Evolutionary conservation across 2,329 filamentous ascomycete species (phyloP), one percentile per base, ranked within the genome.

Genomic region (Penicillium brevicompactum): DNA sequence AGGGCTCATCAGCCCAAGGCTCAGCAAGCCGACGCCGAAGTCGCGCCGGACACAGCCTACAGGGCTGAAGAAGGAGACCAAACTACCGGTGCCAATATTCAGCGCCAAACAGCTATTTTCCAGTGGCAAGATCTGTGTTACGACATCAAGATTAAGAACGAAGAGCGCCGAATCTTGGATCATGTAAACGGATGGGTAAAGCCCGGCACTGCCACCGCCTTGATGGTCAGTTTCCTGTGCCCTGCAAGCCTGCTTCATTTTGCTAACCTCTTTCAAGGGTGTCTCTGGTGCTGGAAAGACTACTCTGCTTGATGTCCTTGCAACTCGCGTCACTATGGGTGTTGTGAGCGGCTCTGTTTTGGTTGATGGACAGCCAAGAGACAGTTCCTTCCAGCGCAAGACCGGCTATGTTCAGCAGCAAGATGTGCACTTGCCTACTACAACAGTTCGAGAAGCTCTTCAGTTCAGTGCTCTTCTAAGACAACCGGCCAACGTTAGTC

Each of bases 211-310:
- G 69, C 95, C 48, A 96, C 91, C 2, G 91, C 89, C 14, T 79
- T 94, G 5, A 95, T 95, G 90, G 89, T 61, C 4, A 57, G 21
- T 24, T 65, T 67, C 18, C n/a, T 51, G 57, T 37, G 32, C 52
- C 21, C 48, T 64, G 34, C 21, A 7, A 30, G 32, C 8, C 10
- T 4, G 11, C 9, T 9, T 11, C n/a, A 9, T 21, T 32, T 14
- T 5, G 7, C 31, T 47, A 47, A 47, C 45, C 24, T 14, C 43
- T 11, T 40, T n/a, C 18, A 18, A 76, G 76, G 80, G 91, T 73
- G 89, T 91, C 5, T 91, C 88, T 14, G 91, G 92, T 52, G 92
- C 92, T 8, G 91, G 92, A 37, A 96, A 96, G 73, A 96, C 92
- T 0, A 95, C 91, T 0, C 82, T 96, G 7, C 79, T 96, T 7